phyloP scores from a whole-genome alignment of 176 grass and related monocot species.

The Zizania latifolia region DNA sequence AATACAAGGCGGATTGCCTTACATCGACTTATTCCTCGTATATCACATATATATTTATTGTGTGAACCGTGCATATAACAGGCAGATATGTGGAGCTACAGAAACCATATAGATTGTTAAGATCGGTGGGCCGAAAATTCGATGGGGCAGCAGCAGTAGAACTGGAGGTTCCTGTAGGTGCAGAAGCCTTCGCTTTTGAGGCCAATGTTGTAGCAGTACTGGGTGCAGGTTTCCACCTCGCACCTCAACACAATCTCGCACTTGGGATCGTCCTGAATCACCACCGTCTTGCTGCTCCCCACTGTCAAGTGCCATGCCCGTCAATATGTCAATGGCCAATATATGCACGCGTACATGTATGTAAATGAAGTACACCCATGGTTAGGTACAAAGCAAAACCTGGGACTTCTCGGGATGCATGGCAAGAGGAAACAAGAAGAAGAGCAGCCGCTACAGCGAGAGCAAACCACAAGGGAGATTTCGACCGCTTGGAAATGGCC shows the following conservation, averaged over 20 bases:
- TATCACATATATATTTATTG: too few relatives aligned
- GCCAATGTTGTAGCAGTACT: neutral
- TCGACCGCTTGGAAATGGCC: neutral
- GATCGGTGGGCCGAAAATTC: too few relatives aligned
- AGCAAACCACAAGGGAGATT: neutral
- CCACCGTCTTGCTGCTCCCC: neutral
- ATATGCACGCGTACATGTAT: too few relatives aligned
- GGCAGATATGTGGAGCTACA: too few relatives aligned
- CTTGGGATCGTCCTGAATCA: neutral
- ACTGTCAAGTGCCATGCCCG: too few relatives aligned
- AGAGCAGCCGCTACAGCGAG: neutral
- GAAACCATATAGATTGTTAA: too few relatives aligned
- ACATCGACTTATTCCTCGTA: too few relatives aligned
- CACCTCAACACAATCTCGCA: neutral
- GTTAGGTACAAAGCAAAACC: neutral
- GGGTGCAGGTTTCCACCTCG: neutral
- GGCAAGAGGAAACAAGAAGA: neutral
- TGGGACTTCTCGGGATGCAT: neutral
- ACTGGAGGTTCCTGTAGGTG: neutral
- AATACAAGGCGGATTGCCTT: too few relatives aligned
- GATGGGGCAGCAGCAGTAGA: conserved; percentile 17
- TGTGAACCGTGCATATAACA: too few relatives aligned
- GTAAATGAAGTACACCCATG: too few relatives aligned
- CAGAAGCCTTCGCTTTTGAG: neutral
- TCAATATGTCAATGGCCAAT: too few relatives aligned